Evolutionary conservation across 768 basidiomycete genomes (phyloP), one percentile per base, ranked within the genome.

Genomic region (Lyophyllum shimeji): DNA sequence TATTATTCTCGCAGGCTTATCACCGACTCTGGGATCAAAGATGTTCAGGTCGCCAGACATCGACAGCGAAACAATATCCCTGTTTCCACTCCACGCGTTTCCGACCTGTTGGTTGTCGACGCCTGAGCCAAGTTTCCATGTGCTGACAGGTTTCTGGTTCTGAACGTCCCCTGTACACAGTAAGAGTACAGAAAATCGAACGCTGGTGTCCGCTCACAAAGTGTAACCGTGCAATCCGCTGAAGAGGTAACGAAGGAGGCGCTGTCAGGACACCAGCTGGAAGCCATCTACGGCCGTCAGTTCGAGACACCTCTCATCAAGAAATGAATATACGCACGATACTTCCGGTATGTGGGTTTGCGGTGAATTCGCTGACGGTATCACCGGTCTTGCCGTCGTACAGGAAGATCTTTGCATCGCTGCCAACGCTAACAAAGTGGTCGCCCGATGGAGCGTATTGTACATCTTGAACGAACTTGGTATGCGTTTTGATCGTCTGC

Each of bases 381-480:
- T 96, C 91, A 0, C 95, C 95, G 1, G 83, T 86, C 69, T 90
- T 89, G 24, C 96, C 96, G 54, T 95, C 92, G 67, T 95, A 96
- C 12, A 98, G 64, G 75, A 97, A 90, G 20, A 90, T 72, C 74
- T 89, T 96, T 27, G 79, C 81, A 68, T 98, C 96, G 5, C 91
- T 89, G 20, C 93, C 96, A 33, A 91, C 93, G 55, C 92, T 94
- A 13, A 84, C 89, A 65, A 98, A 95, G 42, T 85, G 75, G 40
- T 88, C 83, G 1, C 96, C 96, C 8, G 87, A 87, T 0, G 86
- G 85, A 0, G 93, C 79, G 67, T 86, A 98, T 52, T 84, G 82
- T 33, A 98, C 83, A 57, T 96, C 93, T 71, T 96, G 93, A 15
- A 98, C 90, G 65, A 95, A 97, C 68, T 89, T 92, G 13, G 86